phyloP scores from a whole-genome alignment of 2,329 filamentous ascomycete species.

The Fusarium beomiforme region DNA sequence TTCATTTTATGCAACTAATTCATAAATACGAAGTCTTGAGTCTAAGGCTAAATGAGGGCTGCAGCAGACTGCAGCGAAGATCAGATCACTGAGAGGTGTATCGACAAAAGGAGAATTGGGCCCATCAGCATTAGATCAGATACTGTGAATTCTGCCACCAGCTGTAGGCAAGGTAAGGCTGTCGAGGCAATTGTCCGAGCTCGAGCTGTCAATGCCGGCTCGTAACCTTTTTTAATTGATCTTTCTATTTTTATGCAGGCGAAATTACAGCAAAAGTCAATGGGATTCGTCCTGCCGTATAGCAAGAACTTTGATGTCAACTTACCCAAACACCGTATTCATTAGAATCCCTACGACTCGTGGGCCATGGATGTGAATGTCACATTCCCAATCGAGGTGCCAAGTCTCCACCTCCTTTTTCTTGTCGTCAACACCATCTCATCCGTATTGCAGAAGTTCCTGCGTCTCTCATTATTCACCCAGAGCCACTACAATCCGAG shows the following conservation, averaged over 20 bases:
- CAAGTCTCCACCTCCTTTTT: conserved; percentile 1
- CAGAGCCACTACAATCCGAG: neutral
- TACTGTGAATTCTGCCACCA: neutral
- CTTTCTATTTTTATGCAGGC: neutral
- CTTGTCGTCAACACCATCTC: neutral
- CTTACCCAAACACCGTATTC: neutral
- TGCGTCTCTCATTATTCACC: neutral
- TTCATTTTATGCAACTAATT: conserved; percentile 7
- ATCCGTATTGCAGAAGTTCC: neutral
- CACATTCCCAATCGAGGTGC: conserved; percentile 5
- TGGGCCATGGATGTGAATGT: neutral
- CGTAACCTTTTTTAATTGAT: neutral
- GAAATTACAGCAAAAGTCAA: neutral
- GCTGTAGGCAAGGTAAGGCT: neutral
- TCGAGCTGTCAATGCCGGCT: neutral
- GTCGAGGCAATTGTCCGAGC: neutral
- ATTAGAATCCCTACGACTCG: neutral
- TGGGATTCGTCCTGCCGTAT: neutral
- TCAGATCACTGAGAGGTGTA: neutral
- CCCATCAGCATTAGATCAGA: neutral
- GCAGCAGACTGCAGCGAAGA: neutral
- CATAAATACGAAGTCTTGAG: conserved; percentile 13
- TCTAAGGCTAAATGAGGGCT: neutral
- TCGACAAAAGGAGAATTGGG: neutral
- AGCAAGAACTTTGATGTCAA: neutral